Conservation (phyloP, 129 eudicot species). For the Escallonia rubra region DNA sequence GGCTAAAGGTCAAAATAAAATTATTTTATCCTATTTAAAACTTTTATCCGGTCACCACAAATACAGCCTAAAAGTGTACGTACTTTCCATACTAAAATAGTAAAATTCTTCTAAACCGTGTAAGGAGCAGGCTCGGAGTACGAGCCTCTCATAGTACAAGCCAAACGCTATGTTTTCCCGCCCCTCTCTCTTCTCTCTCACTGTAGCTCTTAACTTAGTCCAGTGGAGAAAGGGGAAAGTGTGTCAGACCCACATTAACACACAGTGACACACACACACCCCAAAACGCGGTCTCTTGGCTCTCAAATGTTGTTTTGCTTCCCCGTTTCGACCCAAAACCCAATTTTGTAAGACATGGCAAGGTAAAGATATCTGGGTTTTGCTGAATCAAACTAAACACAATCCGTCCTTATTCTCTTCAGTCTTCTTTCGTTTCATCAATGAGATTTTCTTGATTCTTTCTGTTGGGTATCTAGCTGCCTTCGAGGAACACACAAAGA, state of each 20-base stretch:
- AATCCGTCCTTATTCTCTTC: not conserved
- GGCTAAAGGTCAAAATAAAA: too few relatives aligned
- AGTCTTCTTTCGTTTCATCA: not conserved
- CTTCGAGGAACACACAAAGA: too few relatives aligned
- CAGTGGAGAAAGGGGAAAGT: conserved; percentile 30
- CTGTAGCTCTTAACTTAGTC: conserved; percentile 15
- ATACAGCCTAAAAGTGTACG: too few relatives aligned
- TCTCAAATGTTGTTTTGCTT: not conserved
- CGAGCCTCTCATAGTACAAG: conserved; percentile 19
- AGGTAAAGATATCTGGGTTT: conserved; percentile 13
- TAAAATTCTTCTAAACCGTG: not conserved
- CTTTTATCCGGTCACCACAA: too few relatives aligned
- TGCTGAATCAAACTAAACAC: conserved; percentile 1
- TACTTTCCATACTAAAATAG: not conserved
- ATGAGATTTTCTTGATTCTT: not conserved
- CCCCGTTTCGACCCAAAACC: not conserved
- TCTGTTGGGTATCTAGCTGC: not conserved
- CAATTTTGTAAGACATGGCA: conserved; percentile 11
- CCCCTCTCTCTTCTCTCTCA: conserved; percentile 15
- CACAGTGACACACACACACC: not conserved
- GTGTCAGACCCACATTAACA: not conserved
- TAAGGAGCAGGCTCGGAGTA: conserved; percentile 18
- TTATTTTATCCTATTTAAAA: too few relatives aligned
- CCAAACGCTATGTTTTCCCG: conserved; percentile 21
- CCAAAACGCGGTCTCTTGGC: not conserved